Evolutionary conservation across 139 green algal species (phyloP).

Genomic region (Zygnema circumcarinatum): DNA sequence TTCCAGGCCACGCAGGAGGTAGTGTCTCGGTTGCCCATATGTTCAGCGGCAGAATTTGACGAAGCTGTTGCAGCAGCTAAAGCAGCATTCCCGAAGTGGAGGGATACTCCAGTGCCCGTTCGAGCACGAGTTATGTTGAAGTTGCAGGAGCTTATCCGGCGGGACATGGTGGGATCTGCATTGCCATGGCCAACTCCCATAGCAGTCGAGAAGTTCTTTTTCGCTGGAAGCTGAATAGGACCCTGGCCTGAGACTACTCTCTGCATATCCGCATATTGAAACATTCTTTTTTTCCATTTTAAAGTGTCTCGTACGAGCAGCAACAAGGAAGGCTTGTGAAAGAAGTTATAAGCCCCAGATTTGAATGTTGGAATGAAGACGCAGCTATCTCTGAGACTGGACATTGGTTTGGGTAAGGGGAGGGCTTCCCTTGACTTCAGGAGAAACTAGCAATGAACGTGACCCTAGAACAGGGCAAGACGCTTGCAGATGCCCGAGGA

Average conservation of each 20-base stretch:
- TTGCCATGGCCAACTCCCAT: no score
- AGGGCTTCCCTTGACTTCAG: no score
- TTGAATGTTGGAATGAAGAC: no score
- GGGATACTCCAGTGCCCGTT: slow-evolving; percentile 75
- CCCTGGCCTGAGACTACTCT: no score
- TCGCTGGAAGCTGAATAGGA: no score
- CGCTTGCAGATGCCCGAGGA: slow-evolving; percentile 85
- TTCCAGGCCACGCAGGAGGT: slow-evolving; percentile 84
- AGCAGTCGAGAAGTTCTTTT: no score
- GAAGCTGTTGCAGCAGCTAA: slow-evolving; percentile 81
- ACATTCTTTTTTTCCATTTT: no score
- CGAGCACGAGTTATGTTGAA: slow-evolving; percentile 90
- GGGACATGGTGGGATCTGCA: slow-evolving; percentile 74
- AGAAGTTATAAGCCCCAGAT: no score
- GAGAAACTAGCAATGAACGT: slow-evolving; percentile 85
- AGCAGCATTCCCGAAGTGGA: slow-evolving; percentile 84
- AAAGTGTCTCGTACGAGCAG: neutral
- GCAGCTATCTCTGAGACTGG: no score
- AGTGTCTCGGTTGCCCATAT: slow-evolving; percentile 78
- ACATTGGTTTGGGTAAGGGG: no score
- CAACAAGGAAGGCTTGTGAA: no score
- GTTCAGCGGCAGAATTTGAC: slow-evolving; percentile 84
- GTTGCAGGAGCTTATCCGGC: slow-evolving; percentile 85
- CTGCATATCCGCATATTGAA: no score
- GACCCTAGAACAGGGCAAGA: slow-evolving; percentile 95